Percentiles rank a stretch among this genome's conserved stretches.
Conservation (phyloP, 805 yeast genomes). For the Candida gorgasii region DNA sequence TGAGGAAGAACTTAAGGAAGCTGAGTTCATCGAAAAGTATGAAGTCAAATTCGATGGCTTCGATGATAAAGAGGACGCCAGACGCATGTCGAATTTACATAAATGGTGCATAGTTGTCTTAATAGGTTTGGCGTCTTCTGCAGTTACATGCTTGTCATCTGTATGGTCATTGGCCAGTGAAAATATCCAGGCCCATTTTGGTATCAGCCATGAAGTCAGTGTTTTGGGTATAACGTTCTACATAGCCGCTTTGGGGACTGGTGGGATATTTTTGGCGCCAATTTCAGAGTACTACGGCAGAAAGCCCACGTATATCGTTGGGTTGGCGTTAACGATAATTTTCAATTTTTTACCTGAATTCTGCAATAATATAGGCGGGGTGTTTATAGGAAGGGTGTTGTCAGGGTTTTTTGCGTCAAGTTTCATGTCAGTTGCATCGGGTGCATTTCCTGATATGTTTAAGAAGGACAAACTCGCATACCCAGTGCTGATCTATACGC, state of each 20-base stretch:
- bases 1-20: not conserved
- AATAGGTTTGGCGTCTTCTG: constrained; percentile 24
- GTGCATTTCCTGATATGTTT: constrained; percentile 31
- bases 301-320: constrained; percentile 44
- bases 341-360: constrained; percentile 29
- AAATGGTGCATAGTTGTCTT: constrained; percentile 28
- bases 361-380: constrained; percentile 24
- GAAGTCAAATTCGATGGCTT: constrained; percentile 25
- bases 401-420: constrained; percentile 30
- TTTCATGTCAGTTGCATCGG: constrained; percentile 32
- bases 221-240: constrained; percentile 29
- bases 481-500: constrained; percentile 28
- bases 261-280: constrained; percentile 49
- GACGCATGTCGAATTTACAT: constrained; percentile 20
- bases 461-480: constrained; percentile 21
- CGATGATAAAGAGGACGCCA: constrained; percentile 28
- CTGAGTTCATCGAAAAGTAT: constrained; percentile 1
- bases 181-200: constrained; percentile 23
- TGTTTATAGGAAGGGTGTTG: constrained; percentile 27
- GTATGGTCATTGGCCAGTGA: constrained; percentile 29
- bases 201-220: constrained; percentile 25
- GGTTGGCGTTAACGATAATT: constrained; percentile 20
- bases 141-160: constrained; percentile 30
- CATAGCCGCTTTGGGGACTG: constrained; percentile 29
- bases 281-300: constrained; percentile 68